phyloP scores from a whole-genome alignment of 2,329 filamentous ascomycete genomes.

The Canariomyces notabilis region DNA sequence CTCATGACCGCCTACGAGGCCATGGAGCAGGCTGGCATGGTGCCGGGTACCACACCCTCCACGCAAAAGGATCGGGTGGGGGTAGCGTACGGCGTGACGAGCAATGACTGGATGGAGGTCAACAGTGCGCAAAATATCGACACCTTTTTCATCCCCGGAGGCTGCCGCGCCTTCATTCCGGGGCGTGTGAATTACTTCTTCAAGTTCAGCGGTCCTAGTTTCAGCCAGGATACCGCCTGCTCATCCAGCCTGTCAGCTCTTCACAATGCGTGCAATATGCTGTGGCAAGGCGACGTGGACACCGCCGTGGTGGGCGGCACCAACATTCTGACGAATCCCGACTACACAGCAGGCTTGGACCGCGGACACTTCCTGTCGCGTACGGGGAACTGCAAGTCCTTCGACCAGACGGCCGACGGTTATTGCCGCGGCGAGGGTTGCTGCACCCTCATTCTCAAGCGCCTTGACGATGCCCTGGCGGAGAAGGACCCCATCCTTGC shows the following conservation, averaged over 20 bases:
- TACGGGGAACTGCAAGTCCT: conserved; percentile 28
- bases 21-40: conserved; percentile 68
- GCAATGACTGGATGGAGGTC: conserved; percentile 72
- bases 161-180: conserved; percentile 45
- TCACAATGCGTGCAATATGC: conserved; percentile 27
- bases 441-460: conserved; percentile 41
- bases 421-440: conserved; percentile 45
- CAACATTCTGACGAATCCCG: conserved; percentile 31
- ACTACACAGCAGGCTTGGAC: conserved; percentile 23
- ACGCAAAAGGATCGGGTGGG: conserved; percentile 56
- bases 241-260: conserved; percentile 26
- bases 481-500: conserved; percentile 49
- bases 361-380: conserved; percentile 18
- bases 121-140: conserved; percentile 65
- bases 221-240: conserved; percentile 30
- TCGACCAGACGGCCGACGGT: conserved; percentile 40
- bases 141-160: conserved; percentile 50
- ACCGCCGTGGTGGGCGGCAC: conserved; percentile 29
- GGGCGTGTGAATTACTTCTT: conserved; percentile 42
- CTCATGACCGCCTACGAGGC: conserved; percentile 74
- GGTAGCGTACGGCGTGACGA: conserved; percentile 70
- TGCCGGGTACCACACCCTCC: conserved; percentile 61
- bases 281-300: conserved; percentile 11
- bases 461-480: conserved; percentile 40
- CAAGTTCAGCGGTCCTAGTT: conserved; percentile 17